A percentile compares a stretch with the other conserved stretches of the same genome.
Evolutionary conservation across 176 grass and related monocot genomes (phyloP).

Genomic region (Musa schizocarpa): DNA sequence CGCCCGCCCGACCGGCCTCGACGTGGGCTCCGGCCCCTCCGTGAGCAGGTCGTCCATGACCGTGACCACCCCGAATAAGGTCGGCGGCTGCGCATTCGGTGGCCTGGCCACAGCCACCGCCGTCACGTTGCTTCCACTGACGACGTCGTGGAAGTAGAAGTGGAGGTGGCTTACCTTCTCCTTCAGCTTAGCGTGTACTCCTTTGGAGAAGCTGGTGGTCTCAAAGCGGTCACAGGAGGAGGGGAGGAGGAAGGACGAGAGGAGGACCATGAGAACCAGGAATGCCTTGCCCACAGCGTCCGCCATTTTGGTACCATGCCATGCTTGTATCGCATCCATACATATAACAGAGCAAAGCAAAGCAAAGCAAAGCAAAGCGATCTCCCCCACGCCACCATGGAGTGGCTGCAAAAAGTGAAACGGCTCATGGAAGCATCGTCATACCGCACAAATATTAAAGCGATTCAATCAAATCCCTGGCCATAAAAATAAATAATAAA

Average conservation of each 20-base stretch:
- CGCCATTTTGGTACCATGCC: too few species aligned
- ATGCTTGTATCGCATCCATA: too few species aligned
- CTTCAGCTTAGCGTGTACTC: not conserved
- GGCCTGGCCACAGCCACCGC: constrained; percentile 26
- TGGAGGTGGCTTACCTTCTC: constrained; percentile 45
- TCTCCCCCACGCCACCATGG: too few species aligned
- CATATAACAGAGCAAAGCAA: too few species aligned
- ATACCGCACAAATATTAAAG: too few species aligned
- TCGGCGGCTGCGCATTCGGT: not conserved
- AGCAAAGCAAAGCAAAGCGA: too few species aligned
- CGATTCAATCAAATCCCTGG: too few species aligned
- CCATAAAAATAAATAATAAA: too few species aligned
- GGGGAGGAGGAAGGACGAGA: not conserved
- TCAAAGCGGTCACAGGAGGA: not conserved
- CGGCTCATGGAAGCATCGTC: too few species aligned
- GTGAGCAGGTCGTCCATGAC: constrained; percentile 67
- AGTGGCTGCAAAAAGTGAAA: too few species aligned
- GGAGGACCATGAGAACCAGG: constrained; percentile 8
- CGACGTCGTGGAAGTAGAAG: constrained; percentile 85
- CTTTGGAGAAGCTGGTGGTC: not conserved
- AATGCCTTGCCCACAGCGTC: not conserved
- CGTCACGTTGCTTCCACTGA: constrained; percentile 44
- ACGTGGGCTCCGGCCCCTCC: constrained; percentile 36
- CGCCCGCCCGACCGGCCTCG: constrained; percentile 30
- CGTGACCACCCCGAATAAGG: constrained; percentile 36